Evolutionary conservation across 2,329 filamentous ascomycete species (phyloP).

Genomic region (Aspergillus terreus): DNA sequence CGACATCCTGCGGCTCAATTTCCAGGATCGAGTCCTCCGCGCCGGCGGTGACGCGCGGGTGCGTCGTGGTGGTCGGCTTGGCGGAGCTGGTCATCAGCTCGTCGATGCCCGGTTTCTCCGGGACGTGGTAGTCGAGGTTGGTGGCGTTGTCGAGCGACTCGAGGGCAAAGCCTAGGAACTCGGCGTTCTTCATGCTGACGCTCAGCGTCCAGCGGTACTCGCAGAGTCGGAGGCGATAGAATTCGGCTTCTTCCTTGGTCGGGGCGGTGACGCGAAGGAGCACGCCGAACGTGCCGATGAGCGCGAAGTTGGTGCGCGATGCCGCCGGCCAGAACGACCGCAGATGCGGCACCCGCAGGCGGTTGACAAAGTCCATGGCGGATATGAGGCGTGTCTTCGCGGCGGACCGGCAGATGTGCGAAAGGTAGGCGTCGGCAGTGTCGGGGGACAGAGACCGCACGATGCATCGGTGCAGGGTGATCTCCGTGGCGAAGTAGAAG

Average conservation of each 20-base stretch:
- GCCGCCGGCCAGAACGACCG: slow-evolving; percentile 74
- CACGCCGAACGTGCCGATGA: slow-evolving; percentile 91
- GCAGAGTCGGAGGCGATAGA: slow-evolving; percentile 78
- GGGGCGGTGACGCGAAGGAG: slow-evolving; percentile 86
- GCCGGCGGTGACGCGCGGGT: slow-evolving; percentile 11
- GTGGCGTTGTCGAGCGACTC: slow-evolving; percentile 72
- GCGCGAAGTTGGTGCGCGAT: slow-evolving; percentile 69
- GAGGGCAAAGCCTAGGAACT: slow-evolving; percentile 61
- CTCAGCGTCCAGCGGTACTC: slow-evolving; percentile 94
- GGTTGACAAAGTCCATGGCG: slow-evolving; percentile 96
- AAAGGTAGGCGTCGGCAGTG: slow-evolving; percentile 69
- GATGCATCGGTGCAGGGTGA: slow-evolving; percentile 86
- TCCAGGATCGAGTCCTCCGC: slow-evolving; percentile 27
- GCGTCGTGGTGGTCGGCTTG: slow-evolving; percentile 21
- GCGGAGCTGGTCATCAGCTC: slow-evolving; percentile 34
- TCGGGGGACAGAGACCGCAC: slow-evolving; percentile 68
- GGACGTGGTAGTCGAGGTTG: slow-evolving; percentile 64
- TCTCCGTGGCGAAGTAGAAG: slow-evolving; percentile 90
- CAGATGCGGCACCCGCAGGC: slow-evolving; percentile 78
- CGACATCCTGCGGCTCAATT: slow-evolving; percentile 10
- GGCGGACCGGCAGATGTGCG: slow-evolving; percentile 88
- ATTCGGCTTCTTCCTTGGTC: slow-evolving; percentile 82
- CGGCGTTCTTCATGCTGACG: slow-evolving; percentile 71
- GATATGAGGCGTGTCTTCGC: slow-evolving; percentile 92
- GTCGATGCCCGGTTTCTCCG: slow-evolving; percentile 64